phyloP scores from a whole-genome alignment of 768 basidiomycete species.

The Suillus cothurnatus region DNA sequence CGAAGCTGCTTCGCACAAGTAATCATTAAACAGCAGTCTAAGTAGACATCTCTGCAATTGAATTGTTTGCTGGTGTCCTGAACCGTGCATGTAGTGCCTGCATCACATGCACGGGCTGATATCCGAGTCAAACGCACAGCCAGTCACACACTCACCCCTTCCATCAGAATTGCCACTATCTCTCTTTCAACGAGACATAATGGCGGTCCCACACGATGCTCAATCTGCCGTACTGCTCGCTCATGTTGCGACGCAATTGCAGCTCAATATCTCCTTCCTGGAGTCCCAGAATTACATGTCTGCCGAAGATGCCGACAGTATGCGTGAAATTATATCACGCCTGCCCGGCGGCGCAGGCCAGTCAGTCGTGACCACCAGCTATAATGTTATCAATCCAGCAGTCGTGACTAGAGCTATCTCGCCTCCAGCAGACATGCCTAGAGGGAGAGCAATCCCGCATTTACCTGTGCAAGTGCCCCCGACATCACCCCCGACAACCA shows the following conservation, averaged over 20 bases:
- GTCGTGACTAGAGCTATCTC: constrained; percentile 10
- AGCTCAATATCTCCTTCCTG: constrained; percentile 59
- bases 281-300: constrained; percentile 56
- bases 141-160: not conserved
- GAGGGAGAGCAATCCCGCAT: constrained; percentile 20
- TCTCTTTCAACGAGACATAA: constrained; percentile 7
- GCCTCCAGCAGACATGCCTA: constrained; percentile 7
- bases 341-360: constrained; percentile 35
- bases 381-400: constrained; percentile 11
- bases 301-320: constrained; percentile 43
- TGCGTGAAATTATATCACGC: constrained; percentile 48
- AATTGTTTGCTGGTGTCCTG: not conserved
- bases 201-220: constrained; percentile 28
- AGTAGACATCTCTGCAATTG: not conserved
- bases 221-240: constrained; percentile 50
- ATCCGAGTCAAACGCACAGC: not conserved
- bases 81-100: not conserved
- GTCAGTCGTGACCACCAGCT: constrained; percentile 14
- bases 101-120: not conserved
- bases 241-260: constrained; percentile 59
- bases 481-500: constrained; percentile 7
- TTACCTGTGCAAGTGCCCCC: not conserved
- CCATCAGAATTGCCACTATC: not conserved
- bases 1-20: not conserved
- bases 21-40: not conserved